Evolutionary conservation across 805 yeast genomes (phyloP).

Genomic region (Metschnikowia gelsemii): DNA sequence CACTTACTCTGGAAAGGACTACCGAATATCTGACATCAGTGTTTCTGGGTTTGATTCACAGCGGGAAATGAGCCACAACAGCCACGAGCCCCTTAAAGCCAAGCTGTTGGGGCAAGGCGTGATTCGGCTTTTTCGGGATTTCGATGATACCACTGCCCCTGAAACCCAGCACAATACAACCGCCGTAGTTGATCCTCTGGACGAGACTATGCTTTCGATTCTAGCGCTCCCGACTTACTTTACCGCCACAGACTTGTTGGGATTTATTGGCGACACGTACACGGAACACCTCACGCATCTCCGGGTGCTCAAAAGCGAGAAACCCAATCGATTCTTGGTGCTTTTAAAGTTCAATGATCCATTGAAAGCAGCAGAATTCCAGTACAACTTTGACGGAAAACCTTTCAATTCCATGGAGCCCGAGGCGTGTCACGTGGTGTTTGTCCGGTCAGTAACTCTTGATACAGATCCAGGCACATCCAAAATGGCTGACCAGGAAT

Average conservation of each 20-base stretch:
- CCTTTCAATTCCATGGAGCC: slow-evolving; percentile 86
- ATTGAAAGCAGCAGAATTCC: slow-evolving; percentile 60
- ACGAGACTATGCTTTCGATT: slow-evolving; percentile 70
- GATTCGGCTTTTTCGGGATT: slow-evolving; percentile 62
- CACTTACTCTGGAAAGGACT: slow-evolving; percentile 24
- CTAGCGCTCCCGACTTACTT: slow-evolving; percentile 87
- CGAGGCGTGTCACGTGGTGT: slow-evolving; percentile 76
- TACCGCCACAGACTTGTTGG: slow-evolving; percentile 78
- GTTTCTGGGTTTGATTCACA: slow-evolving; percentile 21
- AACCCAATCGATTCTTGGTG: slow-evolving; percentile 70
- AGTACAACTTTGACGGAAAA: slow-evolving; percentile 64
- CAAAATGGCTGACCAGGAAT: slow-evolving; percentile 18
- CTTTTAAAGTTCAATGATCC: slow-evolving; percentile 67
- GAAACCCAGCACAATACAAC: slow-evolving; percentile 11
- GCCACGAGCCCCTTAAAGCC: slow-evolving; percentile 55
- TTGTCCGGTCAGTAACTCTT: slow-evolving; percentile 59
- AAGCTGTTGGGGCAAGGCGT: slow-evolving; percentile 71
- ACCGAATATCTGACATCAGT: slow-evolving; percentile 31
- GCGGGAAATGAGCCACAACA: slow-evolving; percentile 5
- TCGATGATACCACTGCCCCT: slow-evolving; percentile 27
- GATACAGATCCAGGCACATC: slow-evolving; percentile 13
- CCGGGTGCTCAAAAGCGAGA: slow-evolving; percentile 64
- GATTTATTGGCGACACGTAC: slow-evolving; percentile 69
- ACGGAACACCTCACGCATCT: slow-evolving; percentile 63
- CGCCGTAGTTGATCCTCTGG: slow-evolving; percentile 33